Base-by-base conservation (phyloP, 2,329 filamentous ascomycete genomes). In the Lasiodiplodia sp. region DNA sequence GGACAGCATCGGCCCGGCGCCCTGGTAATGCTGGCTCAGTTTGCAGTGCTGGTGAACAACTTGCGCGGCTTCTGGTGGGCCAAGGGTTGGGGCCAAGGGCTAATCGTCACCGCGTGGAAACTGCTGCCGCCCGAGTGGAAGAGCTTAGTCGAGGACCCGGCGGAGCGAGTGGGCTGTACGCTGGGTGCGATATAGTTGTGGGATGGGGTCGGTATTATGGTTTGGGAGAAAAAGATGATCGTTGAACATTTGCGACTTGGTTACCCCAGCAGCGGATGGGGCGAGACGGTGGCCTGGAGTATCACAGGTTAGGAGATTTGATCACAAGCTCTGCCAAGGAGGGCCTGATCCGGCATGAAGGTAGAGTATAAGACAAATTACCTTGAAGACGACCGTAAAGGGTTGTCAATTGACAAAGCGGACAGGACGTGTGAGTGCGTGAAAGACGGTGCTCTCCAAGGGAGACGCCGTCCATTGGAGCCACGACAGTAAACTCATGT, bases 1-100 rank as follows among this genome's bases (percentile, higher is more conserved):
- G 47, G 51, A 11, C 56, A 49, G 7, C 51, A 44, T 16, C 56
- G 49, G n/a, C 66, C 66, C 3, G 55, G 51, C 8, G 66, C 66
- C 5, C 51, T 68, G 47, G 49, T 68, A 10, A 31, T 68, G n/a
- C 34, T 68, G 34, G 66, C 66, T 3, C 66, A 68, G 49, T 68
- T 62, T n/a, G 44, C 56, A 2, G 37, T 62, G 18, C 47, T 68
- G 14, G 49, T 68, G 31, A 55, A 68, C n/a, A 58, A 68, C 47
- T n/a, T 68, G 55, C 55, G 57, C 37, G 56, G 49, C 14, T 62
- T 62, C 21, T 68, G 66, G 66, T 68, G 66, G 66, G 56, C 37
- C n/a, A 68, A 68, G 66, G 66, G 66, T 11, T 68, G 66, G 66
- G 66, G 55, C 3, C 28, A 38, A 34, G 56, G 57, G 31, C 28